phyloP scores from a whole-genome alignment of 768 basidiomycete genomes.

The Leucosporidium yakuticum region DNA sequence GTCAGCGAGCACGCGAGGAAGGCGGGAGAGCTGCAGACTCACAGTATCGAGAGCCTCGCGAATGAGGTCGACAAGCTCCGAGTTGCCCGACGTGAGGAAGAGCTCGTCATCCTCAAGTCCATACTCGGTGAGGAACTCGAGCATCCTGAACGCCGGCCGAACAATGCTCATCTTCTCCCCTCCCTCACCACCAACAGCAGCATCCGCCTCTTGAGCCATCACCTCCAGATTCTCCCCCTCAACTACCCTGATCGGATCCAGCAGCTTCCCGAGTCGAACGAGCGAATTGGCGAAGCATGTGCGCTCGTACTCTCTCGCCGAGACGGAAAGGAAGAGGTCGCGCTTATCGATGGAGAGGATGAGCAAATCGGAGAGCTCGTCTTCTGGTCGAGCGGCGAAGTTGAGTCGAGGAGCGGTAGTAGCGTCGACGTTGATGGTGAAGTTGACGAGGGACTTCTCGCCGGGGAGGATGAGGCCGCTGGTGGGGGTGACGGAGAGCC shows the following conservation, averaged over 20 bases:
- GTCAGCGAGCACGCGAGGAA: not conserved
- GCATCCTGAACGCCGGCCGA: slow-evolving; percentile 6
- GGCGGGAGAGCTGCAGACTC: not conserved
- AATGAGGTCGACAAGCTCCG: not conserved
- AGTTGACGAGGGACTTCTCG: slow-evolving; percentile 2
- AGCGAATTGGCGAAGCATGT: slow-evolving; percentile 23
- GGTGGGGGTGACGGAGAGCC: slow-evolving; percentile 14
- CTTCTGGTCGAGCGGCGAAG: not conserved
- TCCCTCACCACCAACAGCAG: not conserved
- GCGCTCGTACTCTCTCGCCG: slow-evolving; percentile 4
- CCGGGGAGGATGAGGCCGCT: slow-evolving; percentile 22
- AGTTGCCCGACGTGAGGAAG: slow-evolving; percentile 12
- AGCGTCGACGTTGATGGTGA: slow-evolving; percentile 18
- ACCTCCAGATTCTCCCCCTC: not conserved
- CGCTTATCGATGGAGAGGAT: slow-evolving; percentile 20
- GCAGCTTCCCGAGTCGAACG: slow-evolving; percentile 5
- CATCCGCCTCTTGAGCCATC: not conserved
- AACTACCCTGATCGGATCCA: slow-evolving; percentile 7
- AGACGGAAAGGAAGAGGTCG: slow-evolving; percentile 30
- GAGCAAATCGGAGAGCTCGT: slow-evolving; percentile 17
- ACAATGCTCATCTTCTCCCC: slow-evolving; percentile 9
- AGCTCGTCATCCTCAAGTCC: slow-evolving; percentile 10
- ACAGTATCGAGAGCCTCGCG: slow-evolving; percentile 24
- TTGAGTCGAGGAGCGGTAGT: slow-evolving; percentile 2
- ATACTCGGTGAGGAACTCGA: slow-evolving; percentile 22